phyloP scores from a whole-genome alignment of 1,284 basidiomycete genomes.

The Melampsora larici-populina region DNA sequence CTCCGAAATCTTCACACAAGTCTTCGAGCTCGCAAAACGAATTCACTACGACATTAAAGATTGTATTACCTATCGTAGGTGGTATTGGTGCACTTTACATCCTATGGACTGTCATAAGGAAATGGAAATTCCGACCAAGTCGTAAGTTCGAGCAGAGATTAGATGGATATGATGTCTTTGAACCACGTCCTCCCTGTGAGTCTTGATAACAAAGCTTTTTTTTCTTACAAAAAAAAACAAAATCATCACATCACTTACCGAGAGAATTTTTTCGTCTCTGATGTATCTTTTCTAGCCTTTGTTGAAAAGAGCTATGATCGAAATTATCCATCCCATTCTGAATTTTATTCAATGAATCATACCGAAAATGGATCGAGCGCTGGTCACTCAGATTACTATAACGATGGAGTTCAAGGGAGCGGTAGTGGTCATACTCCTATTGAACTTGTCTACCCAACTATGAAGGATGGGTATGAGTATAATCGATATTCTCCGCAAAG shows the following conservation, averaged over 20 bases:
- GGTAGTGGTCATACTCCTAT: no score
- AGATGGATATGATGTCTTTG: conserved; percentile 31
- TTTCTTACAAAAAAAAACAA: not conserved
- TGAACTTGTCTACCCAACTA: no score
- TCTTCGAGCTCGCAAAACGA: no score
- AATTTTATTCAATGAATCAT: no score
- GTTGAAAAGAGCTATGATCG: not conserved
- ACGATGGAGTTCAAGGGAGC: no score
- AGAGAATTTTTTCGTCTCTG: not conserved
- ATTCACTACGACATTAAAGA: conserved; percentile 17
- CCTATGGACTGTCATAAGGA: conserved; percentile 37
- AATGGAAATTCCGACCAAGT: conserved; percentile 33
- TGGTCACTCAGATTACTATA: no score
- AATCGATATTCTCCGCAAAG: no score
- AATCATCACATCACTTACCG: not conserved
- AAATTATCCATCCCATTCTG: no score
- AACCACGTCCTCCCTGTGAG: conserved; percentile 38
- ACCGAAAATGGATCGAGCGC: no score
- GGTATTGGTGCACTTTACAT: conserved; percentile 10
- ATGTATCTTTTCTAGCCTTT: not conserved
- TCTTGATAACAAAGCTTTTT: not conserved
- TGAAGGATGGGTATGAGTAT: no score
- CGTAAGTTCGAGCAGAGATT: conserved; percentile 26
- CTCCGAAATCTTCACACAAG: no score
- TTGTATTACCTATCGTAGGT: conserved; percentile 10